Percentiles rank a stretch among this genome's conserved stretches.
Conservation (phyloP, 371 early-diverging fungal species). For the Blastocladiella emersonii region DNA sequence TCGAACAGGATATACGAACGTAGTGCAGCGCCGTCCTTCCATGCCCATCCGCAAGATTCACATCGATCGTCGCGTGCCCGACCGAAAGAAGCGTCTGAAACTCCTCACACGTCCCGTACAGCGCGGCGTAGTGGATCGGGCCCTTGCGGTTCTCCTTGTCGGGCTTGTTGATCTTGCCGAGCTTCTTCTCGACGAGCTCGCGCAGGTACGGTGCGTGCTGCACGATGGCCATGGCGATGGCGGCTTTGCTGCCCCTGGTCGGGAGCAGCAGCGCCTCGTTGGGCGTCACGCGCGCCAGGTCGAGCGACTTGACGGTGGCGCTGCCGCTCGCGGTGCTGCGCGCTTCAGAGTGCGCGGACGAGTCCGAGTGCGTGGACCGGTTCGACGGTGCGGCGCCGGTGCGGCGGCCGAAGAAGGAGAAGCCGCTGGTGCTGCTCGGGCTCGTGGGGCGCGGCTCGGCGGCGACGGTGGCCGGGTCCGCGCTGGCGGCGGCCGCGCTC, state of each 20-base stretch:
- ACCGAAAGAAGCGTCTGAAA: not conserved
- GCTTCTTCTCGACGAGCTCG: not conserved
- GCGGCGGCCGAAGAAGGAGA: too few species aligned
- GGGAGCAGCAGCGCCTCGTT: not conserved
- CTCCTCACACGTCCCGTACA: not conserved
- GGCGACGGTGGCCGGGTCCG: too few species aligned
- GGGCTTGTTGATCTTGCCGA: not conserved
- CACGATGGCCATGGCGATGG: not conserved
- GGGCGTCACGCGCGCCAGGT: not conserved
- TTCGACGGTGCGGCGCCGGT: too few species aligned
- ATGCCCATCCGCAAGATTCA: not conserved
- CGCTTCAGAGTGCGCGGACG: too few species aligned
- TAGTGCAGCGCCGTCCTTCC: not conserved
- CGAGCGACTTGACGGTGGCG: not conserved
- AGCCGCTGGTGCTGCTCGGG: too few species aligned
- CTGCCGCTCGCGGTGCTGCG: too few species aligned
- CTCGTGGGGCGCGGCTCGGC: too few species aligned
- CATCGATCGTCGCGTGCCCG: not conserved
- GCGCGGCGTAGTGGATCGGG: not conserved
- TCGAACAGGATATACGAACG: not conserved
- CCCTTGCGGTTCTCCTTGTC: not conserved
- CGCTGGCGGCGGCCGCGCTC: too few species aligned
- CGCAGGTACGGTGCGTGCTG: not conserved
- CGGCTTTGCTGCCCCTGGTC: not conserved
- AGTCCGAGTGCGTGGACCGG: too few species aligned